Conservation (phyloP, 2,329 filamentous ascomycete species). For the Magnaporthiopsis incrustans region DNA sequence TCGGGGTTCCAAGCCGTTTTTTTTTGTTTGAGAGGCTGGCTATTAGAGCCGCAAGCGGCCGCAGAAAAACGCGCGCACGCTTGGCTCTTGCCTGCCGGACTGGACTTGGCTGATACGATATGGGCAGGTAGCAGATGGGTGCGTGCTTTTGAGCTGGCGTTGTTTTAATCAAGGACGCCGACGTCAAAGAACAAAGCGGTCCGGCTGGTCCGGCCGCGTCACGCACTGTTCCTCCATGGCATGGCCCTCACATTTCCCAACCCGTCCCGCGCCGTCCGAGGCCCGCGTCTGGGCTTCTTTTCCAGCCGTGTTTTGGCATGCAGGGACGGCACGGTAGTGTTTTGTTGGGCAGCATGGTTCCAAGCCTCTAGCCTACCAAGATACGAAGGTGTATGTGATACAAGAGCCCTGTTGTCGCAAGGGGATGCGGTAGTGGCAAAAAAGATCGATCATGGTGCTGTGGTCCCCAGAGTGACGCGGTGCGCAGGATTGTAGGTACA, state of each 20-base stretch:
- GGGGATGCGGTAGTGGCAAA: no score
- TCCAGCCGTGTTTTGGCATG: not conserved
- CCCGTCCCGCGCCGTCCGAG: not conserved
- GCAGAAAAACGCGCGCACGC: not conserved
- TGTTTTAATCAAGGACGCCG: not conserved
- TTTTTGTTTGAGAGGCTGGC: no score
- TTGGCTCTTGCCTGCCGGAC: not conserved
- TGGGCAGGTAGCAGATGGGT: no score
- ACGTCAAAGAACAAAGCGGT: not conserved
- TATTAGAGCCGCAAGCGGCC: no score
- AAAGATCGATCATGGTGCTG: no score
- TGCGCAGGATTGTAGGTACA: not conserved
- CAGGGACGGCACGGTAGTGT: not conserved
- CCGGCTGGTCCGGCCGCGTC: not conserved
- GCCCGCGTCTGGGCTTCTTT: not conserved
- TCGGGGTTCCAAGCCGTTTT: no score
- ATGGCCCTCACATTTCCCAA: not conserved
- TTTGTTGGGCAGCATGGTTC: not conserved
- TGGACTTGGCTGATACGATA: not conserved
- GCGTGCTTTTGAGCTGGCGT: no score
- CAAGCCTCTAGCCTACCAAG: not conserved
- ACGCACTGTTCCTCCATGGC: not conserved
- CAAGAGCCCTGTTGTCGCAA: not conserved
- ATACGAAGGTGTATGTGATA: not conserved
- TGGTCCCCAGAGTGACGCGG: not conserved